Evolutionary conservation across 306 rosid species (phyloP).

Genomic region (Pterocarpus santalinus): DNA sequence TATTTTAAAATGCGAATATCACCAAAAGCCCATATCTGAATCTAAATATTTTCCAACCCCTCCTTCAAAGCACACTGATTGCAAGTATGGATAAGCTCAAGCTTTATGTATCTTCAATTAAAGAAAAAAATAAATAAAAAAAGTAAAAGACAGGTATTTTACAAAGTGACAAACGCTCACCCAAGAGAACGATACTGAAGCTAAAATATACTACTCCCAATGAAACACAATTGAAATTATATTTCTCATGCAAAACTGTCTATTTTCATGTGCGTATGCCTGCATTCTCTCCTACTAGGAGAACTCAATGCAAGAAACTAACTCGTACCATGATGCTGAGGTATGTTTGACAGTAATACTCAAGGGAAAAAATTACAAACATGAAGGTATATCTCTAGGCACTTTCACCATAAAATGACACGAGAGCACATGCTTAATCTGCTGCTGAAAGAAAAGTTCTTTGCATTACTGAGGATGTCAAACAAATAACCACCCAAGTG

Average conservation of each 20-base stretch:
- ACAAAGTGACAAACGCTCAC: conserved; percentile 8
- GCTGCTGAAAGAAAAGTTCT: not conserved
- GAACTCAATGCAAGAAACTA: not conserved
- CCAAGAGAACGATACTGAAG: conserved; percentile 3
- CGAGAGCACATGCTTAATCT: not conserved
- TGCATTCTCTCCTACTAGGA: not conserved
- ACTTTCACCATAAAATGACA: not conserved
- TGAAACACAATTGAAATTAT: not conserved
- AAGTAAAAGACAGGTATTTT: not conserved
- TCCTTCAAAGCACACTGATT: conserved; percentile 21
- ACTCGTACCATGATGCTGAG: not conserved
- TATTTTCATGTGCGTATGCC: not conserved
- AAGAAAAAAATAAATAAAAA: not conserved
- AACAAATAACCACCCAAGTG: too few relatives aligned
- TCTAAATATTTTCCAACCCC: conserved; percentile 7
- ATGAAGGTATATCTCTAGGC: not conserved
- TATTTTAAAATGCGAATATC: conserved; percentile 27
- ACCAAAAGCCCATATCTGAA: conserved; percentile 12
- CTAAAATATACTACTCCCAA: not conserved
- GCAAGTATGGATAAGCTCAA: conserved; percentile 7
- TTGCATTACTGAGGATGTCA: not conserved
- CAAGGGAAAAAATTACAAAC: not conserved
- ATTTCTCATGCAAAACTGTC: not conserved
- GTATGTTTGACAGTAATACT: not conserved
- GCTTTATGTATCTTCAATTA: not conserved